Evolutionary conservation across 208 protist species (phyloP).

Genomic region (Trypanosoma mega): DNA sequence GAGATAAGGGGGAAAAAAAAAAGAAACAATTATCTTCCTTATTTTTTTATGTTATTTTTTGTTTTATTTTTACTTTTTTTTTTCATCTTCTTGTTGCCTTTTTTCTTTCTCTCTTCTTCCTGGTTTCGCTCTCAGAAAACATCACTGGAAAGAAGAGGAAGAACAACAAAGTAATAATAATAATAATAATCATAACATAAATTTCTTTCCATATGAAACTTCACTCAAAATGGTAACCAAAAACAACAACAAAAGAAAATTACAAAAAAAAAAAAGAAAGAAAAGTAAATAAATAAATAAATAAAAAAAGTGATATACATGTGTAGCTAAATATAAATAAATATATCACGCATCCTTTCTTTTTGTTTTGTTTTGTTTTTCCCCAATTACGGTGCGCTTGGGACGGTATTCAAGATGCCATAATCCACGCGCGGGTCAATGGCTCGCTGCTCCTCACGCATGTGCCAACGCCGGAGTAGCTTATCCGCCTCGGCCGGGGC

Average conservation of each 20-base stretch:
- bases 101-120: no score
- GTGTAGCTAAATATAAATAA: background rate
- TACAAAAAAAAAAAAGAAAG: slow-evolving; percentile 12
- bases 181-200: background rate
- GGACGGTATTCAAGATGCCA: slow-evolving; percentile 43
- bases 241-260: slow-evolving; percentile 5
- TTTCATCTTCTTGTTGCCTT: background rate
- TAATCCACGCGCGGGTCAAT: slow-evolving; percentile 47
- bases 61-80: background rate
- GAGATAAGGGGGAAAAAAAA: background rate
- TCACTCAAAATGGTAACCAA: background rate
- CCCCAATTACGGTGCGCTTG: slow-evolving; percentile 1
- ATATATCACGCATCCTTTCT: no score
- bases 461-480: slow-evolving; percentile 27
- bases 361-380: background rate
- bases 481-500: slow-evolving; percentile 13
- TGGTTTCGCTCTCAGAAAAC: no score
- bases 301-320: background rate
- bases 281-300: slow-evolving; percentile 9
- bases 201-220: background rate
- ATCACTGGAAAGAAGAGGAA: background rate
- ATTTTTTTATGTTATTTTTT: background rate
- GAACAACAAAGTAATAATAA: background rate
- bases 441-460: slow-evolving; percentile 24
- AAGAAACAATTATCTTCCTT: background rate